Evolutionary conservation across 2,329 filamentous ascomycete species (phyloP).

Genomic region (Cytospora piceicola): DNA sequence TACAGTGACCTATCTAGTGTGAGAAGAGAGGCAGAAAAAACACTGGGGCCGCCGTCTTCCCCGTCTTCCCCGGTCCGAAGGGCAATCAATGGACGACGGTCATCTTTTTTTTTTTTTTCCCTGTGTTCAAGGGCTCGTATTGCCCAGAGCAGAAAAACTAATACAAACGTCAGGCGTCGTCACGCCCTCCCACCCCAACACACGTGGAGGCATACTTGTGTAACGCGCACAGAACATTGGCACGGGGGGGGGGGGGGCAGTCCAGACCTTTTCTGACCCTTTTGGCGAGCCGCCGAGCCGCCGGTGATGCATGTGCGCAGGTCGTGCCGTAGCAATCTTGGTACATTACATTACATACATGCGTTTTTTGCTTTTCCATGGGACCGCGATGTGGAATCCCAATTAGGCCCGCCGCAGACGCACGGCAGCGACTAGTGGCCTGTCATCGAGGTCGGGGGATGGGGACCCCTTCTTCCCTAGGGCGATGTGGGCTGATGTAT

Average conservation of each 20-base stretch:
- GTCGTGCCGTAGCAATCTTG: conserved; percentile 21
- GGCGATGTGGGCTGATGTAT: conserved; percentile 6
- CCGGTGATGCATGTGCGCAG: conserved; percentile 15
- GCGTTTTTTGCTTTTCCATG: neutral
- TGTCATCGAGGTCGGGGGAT: conserved; percentile 2
- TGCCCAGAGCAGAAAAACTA: neutral
- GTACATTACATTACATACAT: conserved; percentile 5
- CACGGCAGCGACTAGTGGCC: conserved; percentile 18
- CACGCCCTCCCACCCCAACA: conserved; percentile 13
- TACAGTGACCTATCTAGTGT: neutral
- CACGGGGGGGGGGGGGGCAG: too few relatives aligned
- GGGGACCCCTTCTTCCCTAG: neutral
- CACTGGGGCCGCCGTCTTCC: neutral
- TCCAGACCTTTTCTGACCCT: conserved; percentile 25
- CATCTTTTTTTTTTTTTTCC: too few relatives aligned
- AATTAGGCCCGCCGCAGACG: conserved; percentile 19
- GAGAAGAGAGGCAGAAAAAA: neutral
- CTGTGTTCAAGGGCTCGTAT: neutral
- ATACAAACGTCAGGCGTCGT: neutral
- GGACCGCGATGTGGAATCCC: conserved; percentile 3
- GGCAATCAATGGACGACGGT: neutral
- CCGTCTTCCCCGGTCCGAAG: neutral
- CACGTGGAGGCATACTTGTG: neutral
- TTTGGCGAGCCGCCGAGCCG: conserved; percentile 25
- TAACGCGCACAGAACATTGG: neutral